phyloP scores from a whole-genome alignment of 768 basidiomycete genomes.

The Termitomyces sp. region DNA sequence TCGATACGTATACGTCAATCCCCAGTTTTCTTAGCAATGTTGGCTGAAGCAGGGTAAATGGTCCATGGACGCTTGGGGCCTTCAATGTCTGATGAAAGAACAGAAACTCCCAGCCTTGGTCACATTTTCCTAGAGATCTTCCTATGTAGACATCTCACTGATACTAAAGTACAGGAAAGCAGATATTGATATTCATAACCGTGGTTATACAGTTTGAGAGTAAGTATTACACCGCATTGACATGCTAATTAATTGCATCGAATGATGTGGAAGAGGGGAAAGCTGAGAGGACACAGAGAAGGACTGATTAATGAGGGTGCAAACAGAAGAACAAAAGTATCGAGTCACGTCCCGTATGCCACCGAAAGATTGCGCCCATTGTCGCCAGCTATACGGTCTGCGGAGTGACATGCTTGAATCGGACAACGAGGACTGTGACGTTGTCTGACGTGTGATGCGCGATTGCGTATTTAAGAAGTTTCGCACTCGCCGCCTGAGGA shows the following conservation, averaged over 20 bases:
- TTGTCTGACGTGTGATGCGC: conserved; percentile 91
- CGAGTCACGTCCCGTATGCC: not conserved
- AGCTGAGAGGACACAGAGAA: not conserved
- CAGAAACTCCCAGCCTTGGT: not conserved
- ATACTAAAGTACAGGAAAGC: not conserved
- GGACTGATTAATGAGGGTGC: not conserved
- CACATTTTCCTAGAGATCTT: too few species aligned
- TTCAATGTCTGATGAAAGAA: not conserved
- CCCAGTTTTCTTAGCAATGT: not conserved
- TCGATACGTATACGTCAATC: not conserved
- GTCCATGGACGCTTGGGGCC: not conserved
- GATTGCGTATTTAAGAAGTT: conserved; percentile 78
- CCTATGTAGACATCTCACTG: not conserved
- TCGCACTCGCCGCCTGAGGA: conserved; percentile 76
- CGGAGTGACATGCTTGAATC: conserved; percentile 52
- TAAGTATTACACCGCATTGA: not conserved
- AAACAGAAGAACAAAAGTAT: not conserved
- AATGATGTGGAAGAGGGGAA: not conserved
- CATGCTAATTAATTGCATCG: not conserved
- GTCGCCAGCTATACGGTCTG: conserved; percentile 12
- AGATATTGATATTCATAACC: not conserved
- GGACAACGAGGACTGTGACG: conserved; percentile 84
- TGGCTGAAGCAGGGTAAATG: not conserved
- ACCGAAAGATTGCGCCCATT: not conserved
- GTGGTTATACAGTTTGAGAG: conserved; percentile 1